Evolutionary conservation across 805 yeast species (phyloP).

Genomic region (Monosporozyma yasuniensis): DNA sequence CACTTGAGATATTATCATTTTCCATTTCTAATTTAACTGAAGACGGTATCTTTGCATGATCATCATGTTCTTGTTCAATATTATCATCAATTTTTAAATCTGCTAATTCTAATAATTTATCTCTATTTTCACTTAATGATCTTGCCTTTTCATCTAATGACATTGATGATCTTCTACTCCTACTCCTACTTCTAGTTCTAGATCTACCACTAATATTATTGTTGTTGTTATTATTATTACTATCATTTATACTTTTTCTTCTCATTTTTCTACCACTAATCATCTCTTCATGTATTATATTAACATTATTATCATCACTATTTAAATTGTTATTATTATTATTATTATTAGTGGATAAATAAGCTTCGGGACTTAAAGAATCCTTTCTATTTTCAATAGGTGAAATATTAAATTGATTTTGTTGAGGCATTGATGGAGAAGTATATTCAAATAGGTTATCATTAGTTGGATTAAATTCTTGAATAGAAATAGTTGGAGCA

Average conservation of each 20-base stretch:
- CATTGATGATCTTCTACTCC: conserved; percentile 12
- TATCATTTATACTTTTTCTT: conserved; percentile 11
- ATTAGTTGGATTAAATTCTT: conserved; percentile 16
- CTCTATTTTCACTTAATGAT: conserved; percentile 26
- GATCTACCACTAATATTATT: not conserved
- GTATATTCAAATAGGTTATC: not conserved
- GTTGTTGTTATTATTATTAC: conserved; percentile 10
- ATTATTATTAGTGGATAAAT: not conserved
- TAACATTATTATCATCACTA: conserved; percentile 7
- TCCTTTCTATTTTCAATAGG: not conserved
- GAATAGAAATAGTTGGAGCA: conserved; percentile 22
- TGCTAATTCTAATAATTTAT: conserved; percentile 24
- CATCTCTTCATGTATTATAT: conserved; percentile 17
- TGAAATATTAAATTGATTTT: not conserved
- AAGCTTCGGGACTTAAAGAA: conserved; percentile 1
- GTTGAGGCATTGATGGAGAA: not conserved
- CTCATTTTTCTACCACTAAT: conserved; percentile 23
- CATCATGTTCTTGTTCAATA: not conserved
- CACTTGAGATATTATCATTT: not conserved
- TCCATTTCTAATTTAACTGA: not conserved
- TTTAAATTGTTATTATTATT: conserved; percentile 3
- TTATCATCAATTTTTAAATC: conserved; percentile 10
- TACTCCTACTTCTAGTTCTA: conserved; percentile 9
- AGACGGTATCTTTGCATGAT: not conserved
- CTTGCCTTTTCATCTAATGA: conserved; percentile 21